A percentile compares a stretch with the other conserved stretches of the same genome.
Evolutionary conservation across 805 yeast species (phyloP).

Genomic region (Candida maris): DNA sequence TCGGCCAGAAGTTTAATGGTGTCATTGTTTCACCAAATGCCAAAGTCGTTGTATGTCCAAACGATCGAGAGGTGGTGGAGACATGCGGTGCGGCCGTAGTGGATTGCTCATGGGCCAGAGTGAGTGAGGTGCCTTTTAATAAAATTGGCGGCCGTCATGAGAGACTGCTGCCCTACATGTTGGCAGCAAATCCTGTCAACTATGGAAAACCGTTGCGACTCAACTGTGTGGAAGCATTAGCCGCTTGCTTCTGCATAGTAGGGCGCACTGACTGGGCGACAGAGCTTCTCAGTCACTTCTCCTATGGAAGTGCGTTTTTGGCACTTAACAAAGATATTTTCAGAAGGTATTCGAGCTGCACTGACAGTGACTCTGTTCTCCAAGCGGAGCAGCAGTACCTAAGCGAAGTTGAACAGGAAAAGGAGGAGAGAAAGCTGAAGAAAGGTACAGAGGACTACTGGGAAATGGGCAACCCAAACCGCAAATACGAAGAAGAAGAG

Average conservation of each 20-base stretch:
- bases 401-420: slow-evolving; percentile 61
- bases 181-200: slow-evolving; percentile 96
- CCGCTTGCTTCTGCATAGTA: slow-evolving; percentile 93
- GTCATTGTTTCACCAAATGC: slow-evolving; percentile 93
- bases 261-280: slow-evolving; percentile 90
- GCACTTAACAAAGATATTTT: slow-evolving; percentile 77
- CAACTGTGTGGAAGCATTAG: slow-evolving; percentile 95
- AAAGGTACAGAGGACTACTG: slow-evolving; percentile 60
- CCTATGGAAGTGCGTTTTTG: slow-evolving; percentile 91
- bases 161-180: slow-evolving; percentile 82
- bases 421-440: slow-evolving; percentile 53
- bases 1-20: slow-evolving; percentile 94
- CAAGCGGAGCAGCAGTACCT: slow-evolving; percentile 76
- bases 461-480: slow-evolving; percentile 76
- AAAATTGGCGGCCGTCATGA: slow-evolving; percentile 91
- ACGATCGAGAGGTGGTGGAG: slow-evolving; percentile 75
- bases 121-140: slow-evolving; percentile 93
- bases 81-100: slow-evolving; percentile 92
- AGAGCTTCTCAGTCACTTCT: slow-evolving; percentile 68
- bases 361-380: slow-evolving; percentile 71
- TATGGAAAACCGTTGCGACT: slow-evolving; percentile 95
- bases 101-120: slow-evolving; percentile 97
- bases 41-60: slow-evolving; percentile 82
- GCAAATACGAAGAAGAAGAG: slow-evolving; percentile 29
- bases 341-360: slow-evolving; percentile 70